These are phyloP conservation scores for Isochrysis galbana DNA, from an alignment of 78 protist species.

Conservation along the genomic window DNA sequence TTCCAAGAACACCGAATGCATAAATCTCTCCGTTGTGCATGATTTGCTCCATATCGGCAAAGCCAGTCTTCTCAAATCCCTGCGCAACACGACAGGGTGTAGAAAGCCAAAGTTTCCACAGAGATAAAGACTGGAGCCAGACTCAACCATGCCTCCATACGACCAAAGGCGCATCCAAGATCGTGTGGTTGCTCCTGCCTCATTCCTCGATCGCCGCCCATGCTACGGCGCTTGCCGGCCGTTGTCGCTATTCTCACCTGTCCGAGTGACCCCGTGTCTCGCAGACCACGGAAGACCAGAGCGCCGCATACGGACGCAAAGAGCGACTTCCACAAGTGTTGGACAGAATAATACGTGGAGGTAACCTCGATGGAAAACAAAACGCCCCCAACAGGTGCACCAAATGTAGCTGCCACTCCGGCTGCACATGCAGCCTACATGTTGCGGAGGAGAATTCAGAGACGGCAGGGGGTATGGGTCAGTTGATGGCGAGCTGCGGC, in stretches of 20 bases:
- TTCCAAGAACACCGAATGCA: background rate
- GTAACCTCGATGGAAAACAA: conserved; percentile 85
- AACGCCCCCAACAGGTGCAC: conserved; percentile 92
- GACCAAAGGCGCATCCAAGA: too few relatives aligned
- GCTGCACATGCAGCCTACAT: conserved; percentile 76
- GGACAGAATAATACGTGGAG: conserved; percentile 71
- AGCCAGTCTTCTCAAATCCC: background rate
- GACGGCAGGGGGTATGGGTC: too few relatives aligned
- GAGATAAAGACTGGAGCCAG: too few relatives aligned
- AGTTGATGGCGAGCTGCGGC: too few relatives aligned
- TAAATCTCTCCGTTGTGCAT: background rate
- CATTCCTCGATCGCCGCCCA: too few relatives aligned
- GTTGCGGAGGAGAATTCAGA: too few relatives aligned
- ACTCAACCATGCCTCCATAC: too few relatives aligned
- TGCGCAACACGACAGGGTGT: background rate
- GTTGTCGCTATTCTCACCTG: too few relatives aligned
- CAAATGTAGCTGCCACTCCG: conserved; percentile 87
- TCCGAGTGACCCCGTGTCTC: background rate
- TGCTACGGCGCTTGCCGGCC: too few relatives aligned
- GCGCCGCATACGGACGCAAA: conserved; percentile 64
- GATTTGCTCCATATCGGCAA: background rate
- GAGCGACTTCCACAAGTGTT: conserved; percentile 57
- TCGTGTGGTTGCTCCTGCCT: too few relatives aligned
- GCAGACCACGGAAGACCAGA: conserved; percentile 45
- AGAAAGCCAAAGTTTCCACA: too few relatives aligned